Base-by-base conservation (phyloP, 2,329 filamentous ascomycete genomes). In the Ascochyta lentis region DNA sequence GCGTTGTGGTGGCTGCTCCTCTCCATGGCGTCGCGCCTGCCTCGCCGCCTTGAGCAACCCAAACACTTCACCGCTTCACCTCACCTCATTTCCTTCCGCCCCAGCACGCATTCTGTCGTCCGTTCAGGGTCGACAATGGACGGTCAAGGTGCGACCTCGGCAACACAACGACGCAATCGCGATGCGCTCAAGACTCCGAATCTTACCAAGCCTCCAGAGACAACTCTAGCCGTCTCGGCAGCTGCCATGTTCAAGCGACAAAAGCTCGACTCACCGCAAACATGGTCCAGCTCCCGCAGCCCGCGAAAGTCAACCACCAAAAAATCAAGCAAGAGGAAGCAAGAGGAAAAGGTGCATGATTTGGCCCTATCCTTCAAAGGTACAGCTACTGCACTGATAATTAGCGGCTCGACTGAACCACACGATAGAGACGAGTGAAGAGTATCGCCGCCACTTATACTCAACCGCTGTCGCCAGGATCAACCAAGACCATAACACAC, bases 361-460 rank as follows among this genome's bases (percentile, higher is more conserved):
- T 59, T 76, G 7, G 66, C 61, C 27, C 31, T 63, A 9, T 58
- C 50, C 2, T 76, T 74, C 60, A 69, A 66, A 54, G 66, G 74
- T 70, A 56, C 6, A 41, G 27, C 13, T n/a, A 7, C 8, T 23
- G 8, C 6, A 22, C 23, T 38, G 12, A 4, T 29, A 16, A 12
- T 24, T 9, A 33, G 13, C 19, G 5, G 1, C 2, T 23, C 7
- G 26, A 22, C 61, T 71, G 26, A 70, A 24, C 4, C 3, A 4
- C 8, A 15, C 24, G 33, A 23, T 41, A 75, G 74, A 74, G 7
- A 58, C 63, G 9, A 68, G 68, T 38, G 53, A 53, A 6, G 53
- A 52, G 16, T 72, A 73, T 55, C 70, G 69, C 44, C 61, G 52
- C 19, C 59, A 69, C 39, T 43, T 75, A 33, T 66, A 67, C 58